These are phyloP conservation scores for Rhododendron molle DNA, from an alignment of 148 eudicot species.

Conservation along the genomic window DNA sequence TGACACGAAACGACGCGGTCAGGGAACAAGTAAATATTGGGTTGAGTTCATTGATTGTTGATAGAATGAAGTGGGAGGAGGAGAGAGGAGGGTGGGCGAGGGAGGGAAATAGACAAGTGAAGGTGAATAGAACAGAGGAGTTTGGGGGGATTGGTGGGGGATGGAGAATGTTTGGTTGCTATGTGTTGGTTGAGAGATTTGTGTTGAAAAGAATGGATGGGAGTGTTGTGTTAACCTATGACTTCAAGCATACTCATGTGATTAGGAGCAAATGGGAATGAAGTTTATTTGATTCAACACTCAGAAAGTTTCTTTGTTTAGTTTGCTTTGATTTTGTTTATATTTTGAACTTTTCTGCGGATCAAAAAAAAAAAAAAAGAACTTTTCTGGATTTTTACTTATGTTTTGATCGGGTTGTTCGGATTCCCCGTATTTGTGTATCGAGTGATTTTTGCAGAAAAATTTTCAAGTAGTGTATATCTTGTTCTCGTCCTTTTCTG, in stretches of 20 bases:
- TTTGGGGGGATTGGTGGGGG: conserved; percentile 23
- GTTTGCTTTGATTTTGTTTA: too few species aligned
- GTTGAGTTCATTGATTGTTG: conserved; percentile 42
- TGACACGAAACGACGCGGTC: too few species aligned
- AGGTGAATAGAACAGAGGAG: conserved; percentile 40
- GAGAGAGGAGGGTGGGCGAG: conserved; percentile 50
- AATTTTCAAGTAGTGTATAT: too few species aligned
- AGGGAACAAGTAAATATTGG: conserved; percentile 34
- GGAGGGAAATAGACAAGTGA: conserved; percentile 27
- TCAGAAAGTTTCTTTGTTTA: not conserved
- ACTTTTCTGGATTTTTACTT: too few species aligned
- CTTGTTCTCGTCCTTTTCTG: too few species aligned
- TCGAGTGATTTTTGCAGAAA: too few species aligned
- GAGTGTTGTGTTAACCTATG: conserved; percentile 39
- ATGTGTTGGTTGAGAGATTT: conserved; percentile 60
- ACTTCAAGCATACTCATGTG: conserved; percentile 38
- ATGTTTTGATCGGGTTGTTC: too few species aligned
- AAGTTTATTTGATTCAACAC: not conserved
- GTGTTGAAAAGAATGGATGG: conserved; percentile 53
- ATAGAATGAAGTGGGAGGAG: conserved; percentile 77
- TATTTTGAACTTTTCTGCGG: too few species aligned
- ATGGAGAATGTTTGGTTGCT: conserved; percentile 61
- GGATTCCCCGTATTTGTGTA: too few species aligned
- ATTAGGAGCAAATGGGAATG: not conserved
- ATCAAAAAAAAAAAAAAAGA: too few species aligned